Evolutionary conservation across 1,139 yeast species (phyloP).

Genomic region (Pneumocystis jirovecii): DNA sequence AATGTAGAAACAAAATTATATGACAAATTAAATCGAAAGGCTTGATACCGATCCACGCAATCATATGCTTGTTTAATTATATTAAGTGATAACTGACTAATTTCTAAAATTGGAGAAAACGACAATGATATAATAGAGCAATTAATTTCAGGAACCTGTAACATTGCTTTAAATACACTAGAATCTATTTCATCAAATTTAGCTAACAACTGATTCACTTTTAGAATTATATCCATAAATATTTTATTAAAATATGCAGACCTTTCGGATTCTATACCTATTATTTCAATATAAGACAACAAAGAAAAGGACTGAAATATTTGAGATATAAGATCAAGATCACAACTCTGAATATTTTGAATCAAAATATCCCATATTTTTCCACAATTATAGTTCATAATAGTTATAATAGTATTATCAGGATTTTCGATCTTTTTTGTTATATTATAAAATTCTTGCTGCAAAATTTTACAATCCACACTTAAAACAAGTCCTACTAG

Average conservation of each 20-base stretch:
- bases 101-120: constrained; percentile 18
- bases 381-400: background rate
- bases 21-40: constrained; percentile 41
- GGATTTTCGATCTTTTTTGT: background rate
- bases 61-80: constrained; percentile 65
- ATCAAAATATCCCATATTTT: background rate
- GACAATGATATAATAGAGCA: constrained; percentile 17
- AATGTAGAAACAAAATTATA: constrained; percentile 33
- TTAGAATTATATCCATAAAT: constrained; percentile 7
- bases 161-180: constrained; percentile 28
- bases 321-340: constrained; percentile 8
- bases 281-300: constrained; percentile 25
- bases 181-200: constrained; percentile 30
- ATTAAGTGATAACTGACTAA: constrained; percentile 49
- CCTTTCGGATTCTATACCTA: constrained; percentile 23
- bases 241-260: constrained; percentile 8
- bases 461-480: background rate
- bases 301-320: constrained; percentile 5
- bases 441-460: background rate
- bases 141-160: constrained; percentile 23
- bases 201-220: constrained; percentile 19
- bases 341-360: background rate
- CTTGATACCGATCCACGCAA: constrained; percentile 59
- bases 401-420: background rate
- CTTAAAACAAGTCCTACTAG: background rate